Evolutionary conservation across 306 rosid genomes (phyloP), one percentile per base, ranked within the genome.

Genomic region (Prinsepia uniflora): DNA sequence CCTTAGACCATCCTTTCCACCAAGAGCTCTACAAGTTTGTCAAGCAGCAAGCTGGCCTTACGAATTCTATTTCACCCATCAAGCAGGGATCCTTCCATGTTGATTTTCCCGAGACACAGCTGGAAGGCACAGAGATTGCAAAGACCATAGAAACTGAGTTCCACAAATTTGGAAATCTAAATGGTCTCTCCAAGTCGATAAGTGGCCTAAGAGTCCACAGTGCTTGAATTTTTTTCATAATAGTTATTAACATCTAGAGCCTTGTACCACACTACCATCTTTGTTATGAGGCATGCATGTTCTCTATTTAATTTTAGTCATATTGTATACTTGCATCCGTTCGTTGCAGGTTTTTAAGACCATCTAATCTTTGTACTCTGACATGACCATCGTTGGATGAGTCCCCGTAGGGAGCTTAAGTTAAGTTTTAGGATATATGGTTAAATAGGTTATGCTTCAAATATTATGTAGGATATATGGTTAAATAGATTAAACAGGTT

Each of bases 11-110:
- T 52, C 58, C 71, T 18, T 90, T 82, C 84, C 99, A 94, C 77
- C 97, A 91, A 81, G 85, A 91, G 68, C 90, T 91, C 72, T 91
- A 89, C 76, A 76, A 63, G 60, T 72, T 73, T 71, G 58, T 84
- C 80, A 88, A 86, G 70, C 81, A 78, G 57, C 89, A 84, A 87
- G 88, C 96, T 8, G 76, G 15, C 9, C 8, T 46, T 15, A 43
- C 50, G 72, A 85, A 91, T 72, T 70, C 89, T 7, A 57, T 42
- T 18, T 75, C 86, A 18, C 95, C 87, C 4, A 68, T 72, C 57
- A 87, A 85, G 81, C 92, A 79, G 41, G 95, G 86, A 19, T 94
- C 99, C 12, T 87, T 94, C 79, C 91, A 76, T 44, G 97, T 94
- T 60, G 87, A 79, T 24, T 74, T 94, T 22, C 99, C 96, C 0